These are phyloP conservation scores for Melastoma malabathricum DNA, from an alignment of 345 rosid species.

Conservation along the genomic window DNA sequence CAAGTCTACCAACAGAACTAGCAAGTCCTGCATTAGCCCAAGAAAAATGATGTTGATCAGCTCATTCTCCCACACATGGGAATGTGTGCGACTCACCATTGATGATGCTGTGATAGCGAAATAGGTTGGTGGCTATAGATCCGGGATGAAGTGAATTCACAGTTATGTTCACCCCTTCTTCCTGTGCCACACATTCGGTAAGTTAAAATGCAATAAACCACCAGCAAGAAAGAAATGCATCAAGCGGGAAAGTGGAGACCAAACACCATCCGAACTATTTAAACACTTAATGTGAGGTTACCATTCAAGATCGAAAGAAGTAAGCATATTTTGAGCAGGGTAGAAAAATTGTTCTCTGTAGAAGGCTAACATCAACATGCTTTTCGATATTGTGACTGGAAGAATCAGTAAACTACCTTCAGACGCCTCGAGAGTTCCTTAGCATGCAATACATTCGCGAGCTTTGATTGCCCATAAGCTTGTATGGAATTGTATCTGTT, in stretches of 20 bases:
- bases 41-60: background rate
- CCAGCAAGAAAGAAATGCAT: background rate
- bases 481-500: conserved; percentile 9
- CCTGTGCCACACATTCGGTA: conserved; percentile 20
- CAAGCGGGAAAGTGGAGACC: background rate
- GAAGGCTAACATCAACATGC: background rate
- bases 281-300: no score
- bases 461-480: conserved; percentile 29
- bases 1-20: conserved; percentile 22
- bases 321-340: no score
- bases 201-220: background rate
- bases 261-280: no score
- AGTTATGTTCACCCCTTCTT: conserved; percentile 44
- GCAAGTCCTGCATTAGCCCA: conserved; percentile 27
- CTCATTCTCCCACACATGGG: background rate
- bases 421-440: conserved; percentile 20
- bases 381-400: background rate
- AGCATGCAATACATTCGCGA: conserved; percentile 25
- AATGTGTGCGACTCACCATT: conserved; percentile 19
- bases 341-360: background rate
- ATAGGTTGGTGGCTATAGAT: conserved; percentile 45
- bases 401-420: conserved; percentile 14
- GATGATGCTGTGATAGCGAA: conserved; percentile 36
- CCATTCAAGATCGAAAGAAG: no score
- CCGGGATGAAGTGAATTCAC: conserved; percentile 79